Evolutionary conservation across 345 rosid species (phyloP), one percentile per base, ranked within the genome.

Genomic region (Sonneratia alba): DNA sequence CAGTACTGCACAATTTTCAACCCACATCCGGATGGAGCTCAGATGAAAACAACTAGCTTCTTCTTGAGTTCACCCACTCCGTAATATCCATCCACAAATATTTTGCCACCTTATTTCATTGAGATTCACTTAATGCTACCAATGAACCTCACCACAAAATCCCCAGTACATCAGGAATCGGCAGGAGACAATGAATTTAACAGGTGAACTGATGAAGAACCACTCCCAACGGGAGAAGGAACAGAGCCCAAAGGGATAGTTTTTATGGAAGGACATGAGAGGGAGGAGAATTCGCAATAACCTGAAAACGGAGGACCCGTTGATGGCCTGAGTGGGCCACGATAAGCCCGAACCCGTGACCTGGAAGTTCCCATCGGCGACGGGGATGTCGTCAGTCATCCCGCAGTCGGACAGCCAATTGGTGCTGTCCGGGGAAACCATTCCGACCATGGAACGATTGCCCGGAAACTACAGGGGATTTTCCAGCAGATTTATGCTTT

Each of bases 401-500:
- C 83, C 83, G 62, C 78, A 85, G 67, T 88, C 96, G 15, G 75
- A 86, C 42, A 85, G 80, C 89, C 94, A 90, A 78, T 85, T 87
- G 68, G 85, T 70, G 81, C 76, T 85, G 69, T 87, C 97, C 57
- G 92, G 92, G 1, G 93, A 84, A 53, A 83, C 96, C 94, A 89
- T 93, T 63, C 48, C 71, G 71, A 62, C 79, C 63, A 13, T 9
- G 34, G 53, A 73, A 74, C 3, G 76, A 36, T 22, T 57, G 63
- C 32, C 69, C 14, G 42, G 22, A 48, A 36, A 22, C 43, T 75
- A 67, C 70, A 68, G 76, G 64, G 55, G 3, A 40, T 40, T 40
- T 40, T 8, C 43, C 43, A 40, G 43, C 43, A 8, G 43, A 4
- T 13, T 16, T 6, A 7, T 1, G 13, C 36, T 47, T 53, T 76